Evolutionary conservation across 139 green algal species (phyloP).

Genomic region (Closterium sp.): DNA sequence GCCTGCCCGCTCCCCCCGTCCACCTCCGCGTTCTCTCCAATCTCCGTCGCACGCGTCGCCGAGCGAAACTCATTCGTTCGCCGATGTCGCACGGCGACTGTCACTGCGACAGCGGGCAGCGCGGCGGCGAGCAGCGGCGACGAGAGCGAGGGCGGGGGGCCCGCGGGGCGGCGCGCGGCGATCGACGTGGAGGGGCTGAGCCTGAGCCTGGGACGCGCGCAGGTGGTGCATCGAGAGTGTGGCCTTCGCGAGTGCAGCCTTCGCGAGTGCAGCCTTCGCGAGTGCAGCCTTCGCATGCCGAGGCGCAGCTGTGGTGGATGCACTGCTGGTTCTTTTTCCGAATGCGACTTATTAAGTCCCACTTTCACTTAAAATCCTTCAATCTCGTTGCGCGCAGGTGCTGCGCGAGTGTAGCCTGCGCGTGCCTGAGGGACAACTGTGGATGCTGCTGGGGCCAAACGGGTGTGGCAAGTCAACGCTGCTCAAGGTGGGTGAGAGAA

Average conservation of each 20-base stretch:
- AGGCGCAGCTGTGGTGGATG: constrained; percentile 88
- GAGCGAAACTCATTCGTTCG: not conserved
- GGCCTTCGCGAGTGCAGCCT: constrained; percentile 49
- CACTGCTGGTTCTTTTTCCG: too few relatives aligned
- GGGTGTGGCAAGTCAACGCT: constrained; percentile 70
- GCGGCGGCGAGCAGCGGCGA: not conserved
- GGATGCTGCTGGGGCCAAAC: constrained; percentile 93
- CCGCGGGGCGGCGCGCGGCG: not conserved
- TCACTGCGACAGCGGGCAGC: not conserved
- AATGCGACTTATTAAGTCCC: too few relatives aligned
- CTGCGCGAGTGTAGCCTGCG: constrained; percentile 28
- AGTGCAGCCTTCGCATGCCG: constrained; percentile 46
- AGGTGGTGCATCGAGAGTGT: constrained; percentile 27
- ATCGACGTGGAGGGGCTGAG: constrained; percentile 9
- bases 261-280: constrained; percentile 45
- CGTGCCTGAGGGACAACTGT: constrained; percentile 70
- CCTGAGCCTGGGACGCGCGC: constrained; percentile 1
- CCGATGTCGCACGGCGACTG: not conserved
- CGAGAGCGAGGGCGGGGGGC: not conserved
- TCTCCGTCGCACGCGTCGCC: not conserved
- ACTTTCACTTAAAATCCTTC: too few relatives aligned
- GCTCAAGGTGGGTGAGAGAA: not conserved
- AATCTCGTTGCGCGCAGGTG: too few relatives aligned
- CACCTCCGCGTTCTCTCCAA: not conserved
- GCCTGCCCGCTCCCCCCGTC: not conserved